Base-by-base conservation (phyloP, 2,329 filamentous ascomycete genomes). In the Fusarium pseudoanthophilum region DNA sequence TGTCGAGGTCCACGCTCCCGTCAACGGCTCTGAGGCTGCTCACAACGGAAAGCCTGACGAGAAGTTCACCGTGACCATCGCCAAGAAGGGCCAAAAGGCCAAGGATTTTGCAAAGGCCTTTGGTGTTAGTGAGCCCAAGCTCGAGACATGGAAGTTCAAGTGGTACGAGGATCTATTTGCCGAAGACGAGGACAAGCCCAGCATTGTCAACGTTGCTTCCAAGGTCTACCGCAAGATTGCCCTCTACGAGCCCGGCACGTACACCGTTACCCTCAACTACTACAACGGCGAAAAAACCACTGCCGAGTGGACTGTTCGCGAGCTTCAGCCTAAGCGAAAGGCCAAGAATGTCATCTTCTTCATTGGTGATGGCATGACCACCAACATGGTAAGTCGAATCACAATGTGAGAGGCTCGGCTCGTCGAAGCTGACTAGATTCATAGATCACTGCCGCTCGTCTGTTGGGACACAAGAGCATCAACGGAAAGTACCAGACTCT, bases 111-210 rank as follows among this genome's bases (percentile, higher is more conserved):
- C 90, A 21, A 84, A 90, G 45, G 95, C 89, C 83, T 95, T 96
- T 84, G 85, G 86, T n/a, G 78, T 92, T 40, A 78, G 87, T 5
- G 93, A 95, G 80, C 92, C 93, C 26, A 83, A 89, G 80, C 83
- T 96, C 21, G 94, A 97, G 86, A 91, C 86, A 72, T 97, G 94
- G 94, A 88, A 91, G 74, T 96, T 96, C 79, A 87, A 87, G n/a
- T 96, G 92, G 92, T 95, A 89, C 78, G 94, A 95, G 84, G 92
- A 97, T 77, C 88, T 94, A 32, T 97, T 94, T 79, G 93, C 93
- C 34, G 84, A 91, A 78, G 93, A 95, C 76, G 90, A 90, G 7
- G 83, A 89, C 26, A 91, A 87, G 40, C 88, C 92, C 9, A 92
- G 91, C 3, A 78, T 94, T 26, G 94, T 97, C 82, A 93, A 94